Evolutionary conservation across 306 rosid genomes (phyloP), one percentile per base, ranked within the genome.

Genomic region (Mimosa pudica): DNA sequence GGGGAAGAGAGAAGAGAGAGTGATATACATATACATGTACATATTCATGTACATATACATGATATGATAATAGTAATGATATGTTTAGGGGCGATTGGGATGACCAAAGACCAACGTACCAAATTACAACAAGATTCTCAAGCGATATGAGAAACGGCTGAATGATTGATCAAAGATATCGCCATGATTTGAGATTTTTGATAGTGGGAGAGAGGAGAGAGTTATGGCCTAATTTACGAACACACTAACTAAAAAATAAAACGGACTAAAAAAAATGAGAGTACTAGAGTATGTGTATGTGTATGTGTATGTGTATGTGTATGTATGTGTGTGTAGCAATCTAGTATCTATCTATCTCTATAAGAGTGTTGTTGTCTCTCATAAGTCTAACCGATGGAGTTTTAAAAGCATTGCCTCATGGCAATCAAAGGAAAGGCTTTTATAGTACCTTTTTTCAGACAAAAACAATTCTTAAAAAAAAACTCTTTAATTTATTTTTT

Each of bases 311-410:
- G n/a, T n/a, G 4, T n/a, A 4, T 20, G 35, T 3, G 35, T 8
- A 24, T n/a, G n/a, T n/a, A 5, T 2, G 14, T 55, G 30, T 54
- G 61, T 18, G 8, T 57, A 57, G 32, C 42, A 7, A 57, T 57
- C 63, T 9, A n/a, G n/a, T n/a, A 30, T 61, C 67, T 30, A 30
- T 30, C 65, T 38, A 46, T 14, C 35, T 24, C 35, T 24, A 66
- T 55, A 5, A 20, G 54, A n/a, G 55, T 18, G 57, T 44, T 18
- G 57, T 44, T 42, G 73, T 45, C 74, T 70, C 57, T 70, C 74
- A 20, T 4, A 47, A 82, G 75, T 77, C 94, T 91, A 92, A 94
- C 97, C 35, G 94, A 88, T 73, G 86, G 86, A 75, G 90, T 76
- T 84, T 89, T 91, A 75, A 91, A 88, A 82, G 92, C 89, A 67